A percentile compares a stretch with the other conserved stretches of the same genome.
Conservation (phyloP, 345 rosid species). For the Crucihimalaya himalaica region DNA sequence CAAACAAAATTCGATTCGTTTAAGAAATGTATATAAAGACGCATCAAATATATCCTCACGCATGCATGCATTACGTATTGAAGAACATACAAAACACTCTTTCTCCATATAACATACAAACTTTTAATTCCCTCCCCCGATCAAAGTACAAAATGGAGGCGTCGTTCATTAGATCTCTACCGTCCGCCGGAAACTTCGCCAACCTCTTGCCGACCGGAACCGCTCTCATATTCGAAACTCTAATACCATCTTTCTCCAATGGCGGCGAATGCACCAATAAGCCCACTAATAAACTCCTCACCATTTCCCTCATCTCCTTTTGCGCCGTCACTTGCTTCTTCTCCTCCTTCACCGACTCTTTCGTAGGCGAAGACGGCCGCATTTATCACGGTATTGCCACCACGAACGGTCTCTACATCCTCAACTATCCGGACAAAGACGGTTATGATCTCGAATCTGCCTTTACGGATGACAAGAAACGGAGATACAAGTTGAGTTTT, state of each 20-base stretch:
- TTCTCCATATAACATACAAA: neutral
- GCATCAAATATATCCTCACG: constrained; percentile 10
- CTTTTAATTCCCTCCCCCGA: neutral
- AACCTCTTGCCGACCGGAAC: constrained; percentile 62
- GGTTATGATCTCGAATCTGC: constrained; percentile 8
- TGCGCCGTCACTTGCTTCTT: constrained; percentile 46
- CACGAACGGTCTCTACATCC: constrained; percentile 31
- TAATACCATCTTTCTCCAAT: constrained; percentile 55
- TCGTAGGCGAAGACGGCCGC: constrained; percentile 38
- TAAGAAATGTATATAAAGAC: constrained; percentile 6
- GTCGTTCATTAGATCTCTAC: constrained; percentile 18
- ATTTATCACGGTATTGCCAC: constrained; percentile 57
- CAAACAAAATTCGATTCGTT: neutral
- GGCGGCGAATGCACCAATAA: constrained; percentile 40
- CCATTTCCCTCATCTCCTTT: constrained; percentile 30
- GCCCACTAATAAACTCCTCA: constrained; percentile 41
- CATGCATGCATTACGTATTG: constrained; percentile 24
- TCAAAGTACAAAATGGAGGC: constrained; percentile 18
- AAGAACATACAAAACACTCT: neutral
- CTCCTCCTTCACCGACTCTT: constrained; percentile 60
- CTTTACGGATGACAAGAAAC: neutral
- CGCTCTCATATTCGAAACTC: constrained; percentile 48
- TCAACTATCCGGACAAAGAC: constrained; percentile 18
- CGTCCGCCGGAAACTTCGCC: constrained; percentile 54
- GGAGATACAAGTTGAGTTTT: constrained; percentile 16